Percentiles rank a stretch among this genome's conserved stretches.
These are phyloP conservation scores for Aspergillus taichungensis DNA, from an alignment of 495 filamentous ascomycete genomes.

Conservation along the genomic window DNA sequence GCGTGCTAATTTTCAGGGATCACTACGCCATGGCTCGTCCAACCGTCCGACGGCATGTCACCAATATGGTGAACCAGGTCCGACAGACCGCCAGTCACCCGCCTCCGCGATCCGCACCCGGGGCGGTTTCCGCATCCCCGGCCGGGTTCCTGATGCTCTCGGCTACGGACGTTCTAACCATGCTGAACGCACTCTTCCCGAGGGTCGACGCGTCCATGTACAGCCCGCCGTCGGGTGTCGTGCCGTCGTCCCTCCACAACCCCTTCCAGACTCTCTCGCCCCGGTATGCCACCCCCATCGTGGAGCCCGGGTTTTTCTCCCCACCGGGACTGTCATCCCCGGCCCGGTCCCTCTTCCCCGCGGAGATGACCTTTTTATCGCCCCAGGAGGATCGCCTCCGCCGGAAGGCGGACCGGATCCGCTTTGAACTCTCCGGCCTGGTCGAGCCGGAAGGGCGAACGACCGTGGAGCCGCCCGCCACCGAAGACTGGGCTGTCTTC, in stretches of 20 bases:
- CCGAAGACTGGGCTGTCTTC: conserved; percentile 48
- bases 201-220: conserved; percentile 16
- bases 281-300: conserved; percentile 2
- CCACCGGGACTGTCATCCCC: conserved; percentile 11
- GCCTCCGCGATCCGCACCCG: background rate
- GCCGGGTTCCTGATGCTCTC: conserved; percentile 35
- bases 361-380: conserved; percentile 21
- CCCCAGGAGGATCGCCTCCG: conserved; percentile 15
- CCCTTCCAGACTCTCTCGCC: conserved; percentile 7
- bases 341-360: conserved; percentile 18
- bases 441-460: conserved; percentile 26
- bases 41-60: conserved; percentile 63
- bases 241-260: conserved; percentile 6
- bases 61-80: conserved; percentile 64
- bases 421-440: conserved; percentile 35
- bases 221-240: conserved; percentile 11
- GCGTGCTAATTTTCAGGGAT: conserved; percentile 20
- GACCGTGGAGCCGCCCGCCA: conserved; percentile 30
- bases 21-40: conserved; percentile 36
- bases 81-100: conserved; percentile 1
- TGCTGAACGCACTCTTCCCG: conserved; percentile 37
- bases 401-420: conserved; percentile 33
- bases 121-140: conserved; percentile 13
- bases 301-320: conserved; percentile 22
- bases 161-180: conserved; percentile 27